phyloP scores from a whole-genome alignment of 805 yeast species.

The Starmerella vaccinii region DNA sequence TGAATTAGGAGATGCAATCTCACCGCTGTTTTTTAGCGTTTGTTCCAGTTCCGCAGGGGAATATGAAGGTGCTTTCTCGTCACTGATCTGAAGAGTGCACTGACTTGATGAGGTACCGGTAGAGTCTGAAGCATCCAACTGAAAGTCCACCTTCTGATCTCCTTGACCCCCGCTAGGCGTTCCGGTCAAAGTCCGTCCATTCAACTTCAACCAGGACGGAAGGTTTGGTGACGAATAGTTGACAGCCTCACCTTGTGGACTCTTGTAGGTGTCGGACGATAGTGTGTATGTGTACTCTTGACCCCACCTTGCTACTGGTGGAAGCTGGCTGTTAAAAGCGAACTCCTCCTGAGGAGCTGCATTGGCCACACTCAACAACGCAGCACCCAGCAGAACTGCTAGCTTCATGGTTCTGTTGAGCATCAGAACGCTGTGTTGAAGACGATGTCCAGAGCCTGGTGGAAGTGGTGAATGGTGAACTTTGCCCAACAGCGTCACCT shows the following conservation, averaged over 20 bases:
- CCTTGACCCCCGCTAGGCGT: constrained; percentile 39
- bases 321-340: constrained; percentile 75
- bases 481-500: not conserved
- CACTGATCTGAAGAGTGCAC: constrained; percentile 53
- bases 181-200: constrained; percentile 59
- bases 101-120: constrained; percentile 39
- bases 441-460: not conserved
- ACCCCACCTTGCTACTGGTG: constrained; percentile 72
- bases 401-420: constrained; percentile 2
- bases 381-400: constrained; percentile 4
- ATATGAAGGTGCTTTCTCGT: constrained; percentile 44
- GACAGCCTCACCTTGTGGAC: constrained; percentile 33
- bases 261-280: constrained; percentile 57
- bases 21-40: constrained; percentile 54
- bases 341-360: constrained; percentile 47
- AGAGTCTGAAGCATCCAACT: constrained; percentile 54
- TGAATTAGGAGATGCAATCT: constrained; percentile 66
- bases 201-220: constrained; percentile 77
- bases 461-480: constrained; percentile 1
- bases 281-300: constrained; percentile 53
- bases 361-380: not conserved
- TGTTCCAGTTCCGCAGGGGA: constrained; percentile 38
- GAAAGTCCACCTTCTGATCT: constrained; percentile 39
- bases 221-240: constrained; percentile 46
- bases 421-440: not conserved